Evolutionary conservation across 352 stramenopile genomes (phyloP).

Genomic region (Vaucheria bursata): DNA sequence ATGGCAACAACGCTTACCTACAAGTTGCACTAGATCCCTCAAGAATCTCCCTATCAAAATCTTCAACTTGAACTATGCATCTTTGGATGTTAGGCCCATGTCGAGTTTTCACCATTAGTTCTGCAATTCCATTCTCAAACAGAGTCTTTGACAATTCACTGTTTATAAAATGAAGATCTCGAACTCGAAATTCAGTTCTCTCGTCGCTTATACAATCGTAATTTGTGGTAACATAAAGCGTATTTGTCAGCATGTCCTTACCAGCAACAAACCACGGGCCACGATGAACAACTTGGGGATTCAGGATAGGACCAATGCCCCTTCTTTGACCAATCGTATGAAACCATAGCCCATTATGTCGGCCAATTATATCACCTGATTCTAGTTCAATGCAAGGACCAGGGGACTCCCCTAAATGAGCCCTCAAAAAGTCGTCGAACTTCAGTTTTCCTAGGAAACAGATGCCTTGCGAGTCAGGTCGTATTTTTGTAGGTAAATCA

Average conservation of each 20-base stretch:
- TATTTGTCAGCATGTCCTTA: constrained; percentile 57
- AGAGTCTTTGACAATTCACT: no score
- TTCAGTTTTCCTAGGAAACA: constrained; percentile 72
- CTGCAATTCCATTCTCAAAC: no score
- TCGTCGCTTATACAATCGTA: constrained; percentile 53
- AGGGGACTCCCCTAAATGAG: constrained; percentile 58
- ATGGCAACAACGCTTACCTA: neutral
- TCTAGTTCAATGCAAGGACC: constrained; percentile 59
- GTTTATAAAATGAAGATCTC: constrained; percentile 61
- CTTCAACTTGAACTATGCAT: constrained; percentile 30
- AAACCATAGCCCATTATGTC: constrained; percentile 69
- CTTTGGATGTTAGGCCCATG: constrained; percentile 59
- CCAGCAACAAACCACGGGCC: constrained; percentile 68
- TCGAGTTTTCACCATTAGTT: constrained; percentile 59
- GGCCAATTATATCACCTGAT: constrained; percentile 58
- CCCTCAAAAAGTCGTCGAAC: constrained; percentile 66
- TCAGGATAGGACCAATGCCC: constrained; percentile 59
- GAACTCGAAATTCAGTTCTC: constrained; percentile 58
- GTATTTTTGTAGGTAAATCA: constrained; percentile 62
- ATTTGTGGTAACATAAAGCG: constrained; percentile 64
- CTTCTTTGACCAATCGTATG: constrained; percentile 69
- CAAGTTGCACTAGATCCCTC: neutral
- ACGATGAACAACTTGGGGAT: constrained; percentile 52
- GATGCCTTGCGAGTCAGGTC: constrained; percentile 67
- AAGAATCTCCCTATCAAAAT: neutral